Evolutionary conservation across 1,139 yeast genomes (phyloP).

Genomic region (Sugiyamaella paludigena): DNA sequence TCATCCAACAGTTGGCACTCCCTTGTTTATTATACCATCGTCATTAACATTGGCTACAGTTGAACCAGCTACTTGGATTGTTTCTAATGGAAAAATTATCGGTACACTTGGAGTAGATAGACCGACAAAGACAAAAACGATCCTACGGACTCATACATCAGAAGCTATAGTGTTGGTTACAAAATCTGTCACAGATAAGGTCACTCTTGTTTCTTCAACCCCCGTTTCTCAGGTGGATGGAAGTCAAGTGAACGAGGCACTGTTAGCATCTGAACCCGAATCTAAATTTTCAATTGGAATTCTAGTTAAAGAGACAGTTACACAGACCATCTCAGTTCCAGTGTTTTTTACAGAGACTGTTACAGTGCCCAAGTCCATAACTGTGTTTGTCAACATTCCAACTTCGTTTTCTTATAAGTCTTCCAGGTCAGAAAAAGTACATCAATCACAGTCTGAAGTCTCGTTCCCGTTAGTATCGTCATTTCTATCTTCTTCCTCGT

Average conservation of each 20-base stretch:
- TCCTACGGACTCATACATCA: background rate
- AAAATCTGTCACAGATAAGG: background rate
- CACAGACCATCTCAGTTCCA: background rate
- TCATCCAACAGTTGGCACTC: constrained; percentile 15
- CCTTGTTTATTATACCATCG: constrained; percentile 13
- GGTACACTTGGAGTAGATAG: constrained; percentile 9
- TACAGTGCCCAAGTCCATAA: background rate
- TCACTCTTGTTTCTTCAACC: too few species aligned
- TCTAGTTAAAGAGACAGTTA: constrained; percentile 4
- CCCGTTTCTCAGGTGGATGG: too few species aligned
- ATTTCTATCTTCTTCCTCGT: too few species aligned
- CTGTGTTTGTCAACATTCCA: constrained; percentile 3
- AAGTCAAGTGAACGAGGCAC: too few species aligned
- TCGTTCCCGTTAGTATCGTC: too few species aligned
- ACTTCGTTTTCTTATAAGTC: background rate
- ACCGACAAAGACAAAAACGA: background rate
- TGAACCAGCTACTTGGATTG: constrained; percentile 16
- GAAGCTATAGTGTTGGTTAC: constrained; percentile 4
- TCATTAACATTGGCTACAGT: constrained; percentile 17
- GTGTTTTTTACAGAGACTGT: too few species aligned
- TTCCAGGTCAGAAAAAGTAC: too few species aligned
- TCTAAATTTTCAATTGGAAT: constrained; percentile 1
- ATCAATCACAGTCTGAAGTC: too few species aligned
- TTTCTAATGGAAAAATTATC: constrained; percentile 12
- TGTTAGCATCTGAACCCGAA: too few species aligned